Evolutionary conservation across 495 filamentous ascomycete species (phyloP), one percentile per base, ranked within the genome.

Genomic region (Trichoderma gamsii): DNA sequence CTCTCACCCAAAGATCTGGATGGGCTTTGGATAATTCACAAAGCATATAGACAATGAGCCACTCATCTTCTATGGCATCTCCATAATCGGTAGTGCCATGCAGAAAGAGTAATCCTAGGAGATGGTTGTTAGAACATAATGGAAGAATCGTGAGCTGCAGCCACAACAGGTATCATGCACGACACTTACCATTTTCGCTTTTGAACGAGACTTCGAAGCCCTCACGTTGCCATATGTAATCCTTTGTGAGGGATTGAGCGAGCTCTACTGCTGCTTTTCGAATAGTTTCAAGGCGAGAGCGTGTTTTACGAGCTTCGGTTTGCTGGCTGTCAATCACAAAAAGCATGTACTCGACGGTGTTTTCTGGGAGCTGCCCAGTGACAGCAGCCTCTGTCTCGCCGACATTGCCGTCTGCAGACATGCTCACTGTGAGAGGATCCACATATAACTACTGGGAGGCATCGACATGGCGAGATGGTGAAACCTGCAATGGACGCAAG

Each of bases 141-240:
- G 29, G 0, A 3, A 16, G 11, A 16, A 11, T 29, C 6, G 56
- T 7, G 21, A 52, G 44, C 15, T 27, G 0, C 16, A 21, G n/a
- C 12, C 7, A 8, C 21, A 21, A 12, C 11, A 29, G 1, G 51
- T 12, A 0, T 27, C n/a, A 3, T 15, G 44, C 18, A n/a, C 44
- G 44, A 66, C 67, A 73, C 80, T 68, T 75, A 86, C 87, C 86
- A 71, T 88, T 83, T 70, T 87, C 82, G 67, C 86, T 86, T 29
- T 79, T 80, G 8, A 81, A 71, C 29, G 80, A 78, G 6, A 96
- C 74, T 6, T 78, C 78, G 69, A 98, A 93, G 4, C 78, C 76
- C 25, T 97, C 91, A 4, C 93, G 87, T 78, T 99, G 95, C 95
- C 95, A 99, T 68, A 98, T 97, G 73, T 97, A 97, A 64, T 90